Base-by-base conservation (phyloP, 495 filamentous ascomycete genomes). In the Elasticomyces elasticus region DNA sequence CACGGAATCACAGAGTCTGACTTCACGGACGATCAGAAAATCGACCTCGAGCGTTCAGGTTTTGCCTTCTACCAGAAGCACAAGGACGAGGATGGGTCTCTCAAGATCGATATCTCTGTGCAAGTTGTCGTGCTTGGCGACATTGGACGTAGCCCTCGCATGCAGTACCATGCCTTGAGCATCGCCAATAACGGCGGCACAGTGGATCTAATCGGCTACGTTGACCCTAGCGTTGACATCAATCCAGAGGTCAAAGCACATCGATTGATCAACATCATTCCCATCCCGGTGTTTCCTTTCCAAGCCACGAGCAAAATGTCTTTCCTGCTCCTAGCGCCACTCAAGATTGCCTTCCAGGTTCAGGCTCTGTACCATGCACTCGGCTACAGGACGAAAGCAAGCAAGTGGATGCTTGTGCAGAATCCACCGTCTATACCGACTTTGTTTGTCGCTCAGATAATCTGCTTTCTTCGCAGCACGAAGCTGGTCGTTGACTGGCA, bases 101-200 rank as follows among this genome's bases (percentile, higher is more conserved):
- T 65, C 45, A 44, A 72, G 64, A 44, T 61, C 64, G 48, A 71
- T 24, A 69, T 74, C 22, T 76, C 78, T 5, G 76, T 86, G 24
- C 87, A 94, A 63, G 79, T 99, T 30, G 76, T 97, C n/a, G 92
- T 99, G 37, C 77, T 99, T n/a, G 92, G 92, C 13, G 92, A 99
- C 64, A 92, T 99, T 68, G 92, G 92, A 23, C 80, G 89, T 30
- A 95, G 89, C 66, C 92, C 92, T 23, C 86, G 92, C 54, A 99
- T 99, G 92, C 92, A 96, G 67, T 96, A 99, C 65, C 92, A 99
- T 79, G 89, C 90, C 20, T 67, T 95, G 55, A 96, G 91, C 66
- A 82, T 97, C 64, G 89, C 91, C 22, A 86, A 80, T 58, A 81
- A 88, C 56, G 87, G 88, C 31, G 86, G 80, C 0, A 72, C 76